A percentile compares a stretch with the other conserved stretches of the same genome.
Conservation (phyloP, 192 early-diverging fungal species). For the Coemansia erecta region DNA sequence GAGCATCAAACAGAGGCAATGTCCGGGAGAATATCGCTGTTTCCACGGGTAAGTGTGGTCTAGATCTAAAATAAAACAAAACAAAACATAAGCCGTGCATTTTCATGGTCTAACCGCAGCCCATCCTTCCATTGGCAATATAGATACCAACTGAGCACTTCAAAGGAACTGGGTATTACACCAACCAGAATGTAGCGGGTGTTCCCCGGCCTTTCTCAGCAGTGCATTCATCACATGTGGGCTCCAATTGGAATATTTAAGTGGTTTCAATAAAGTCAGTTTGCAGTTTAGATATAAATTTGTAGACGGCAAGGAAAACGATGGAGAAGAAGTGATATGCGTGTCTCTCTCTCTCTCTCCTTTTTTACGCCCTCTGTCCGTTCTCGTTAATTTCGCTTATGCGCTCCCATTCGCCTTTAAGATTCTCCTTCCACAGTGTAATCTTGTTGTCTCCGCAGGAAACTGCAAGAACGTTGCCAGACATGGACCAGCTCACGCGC, state of each 20-base stretch:
- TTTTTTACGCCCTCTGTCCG: slow-evolving; percentile 25
- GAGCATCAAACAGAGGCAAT: neutral
- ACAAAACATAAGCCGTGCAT: neutral
- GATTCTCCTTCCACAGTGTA: slow-evolving; percentile 94
- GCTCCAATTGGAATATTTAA: neutral
- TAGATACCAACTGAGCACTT: neutral
- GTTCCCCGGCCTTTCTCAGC: slow-evolving; percentile 4
- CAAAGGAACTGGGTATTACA: no score
- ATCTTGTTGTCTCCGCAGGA: slow-evolving; percentile 96
- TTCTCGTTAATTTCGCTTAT: slow-evolving; percentile 70
- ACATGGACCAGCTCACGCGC: slow-evolving; percentile 95
- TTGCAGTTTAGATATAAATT: neutral
- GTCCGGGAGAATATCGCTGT: slow-evolving; percentile 5
- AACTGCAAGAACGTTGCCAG: slow-evolving; percentile 95
- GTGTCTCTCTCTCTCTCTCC: neutral
- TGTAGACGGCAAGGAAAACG: no score
- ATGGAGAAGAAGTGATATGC: neutral
- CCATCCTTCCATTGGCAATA: neutral
- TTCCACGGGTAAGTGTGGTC: slow-evolving; percentile 12
- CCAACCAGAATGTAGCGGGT: neutral
- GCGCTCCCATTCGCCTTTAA: slow-evolving; percentile 87
- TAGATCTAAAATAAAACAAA: neutral
- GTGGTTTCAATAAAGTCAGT: neutral
- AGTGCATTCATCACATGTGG: neutral
- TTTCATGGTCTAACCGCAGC: neutral